These are phyloP conservation scores for Paramecium biaurelia DNA, from an alignment of 73 alveolate genomes.

Conservation along the genomic window DNA sequence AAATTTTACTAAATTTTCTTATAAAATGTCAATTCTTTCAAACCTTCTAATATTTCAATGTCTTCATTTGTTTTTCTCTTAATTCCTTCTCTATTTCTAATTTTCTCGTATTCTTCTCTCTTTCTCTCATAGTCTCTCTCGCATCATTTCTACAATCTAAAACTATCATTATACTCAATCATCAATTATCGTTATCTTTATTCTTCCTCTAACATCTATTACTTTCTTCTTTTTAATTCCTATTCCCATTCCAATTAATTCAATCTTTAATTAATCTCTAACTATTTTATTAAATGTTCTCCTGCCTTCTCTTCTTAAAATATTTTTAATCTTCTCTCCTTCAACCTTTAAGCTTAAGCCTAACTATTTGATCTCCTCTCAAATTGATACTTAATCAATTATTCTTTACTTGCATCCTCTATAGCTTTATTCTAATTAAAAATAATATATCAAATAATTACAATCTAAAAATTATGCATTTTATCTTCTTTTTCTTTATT, in stretches of 20 bases:
- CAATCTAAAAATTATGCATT: neutral
- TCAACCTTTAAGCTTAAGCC: slow-evolving; percentile 6
- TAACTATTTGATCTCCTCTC: neutral
- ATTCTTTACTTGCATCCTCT: slow-evolving; percentile 3
- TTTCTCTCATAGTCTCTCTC: neutral
- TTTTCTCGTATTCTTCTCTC: slow-evolving; percentile 3
- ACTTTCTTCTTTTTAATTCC: neutral
- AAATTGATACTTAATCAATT: neutral
- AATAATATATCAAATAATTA: neutral
- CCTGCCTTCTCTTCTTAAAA: slow-evolving; percentile 21
- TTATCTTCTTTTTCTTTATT: neutral
- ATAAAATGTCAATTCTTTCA: neutral
- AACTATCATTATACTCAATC: neutral
- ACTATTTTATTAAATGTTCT: slow-evolving; percentile 15
- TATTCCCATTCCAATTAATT: neutral
- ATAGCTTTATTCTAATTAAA: slow-evolving; percentile 5
- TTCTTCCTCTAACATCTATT: neutral
- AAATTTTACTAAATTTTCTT: neutral
- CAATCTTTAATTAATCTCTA: slow-evolving; percentile 22
- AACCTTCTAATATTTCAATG: neutral
- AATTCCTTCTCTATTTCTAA: slow-evolving; percentile 9
- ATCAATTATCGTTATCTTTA: neutral
- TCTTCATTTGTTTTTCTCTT: neutral
- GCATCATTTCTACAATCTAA: neutral
- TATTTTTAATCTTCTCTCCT: slow-evolving; percentile 21